Conservation (phyloP, 192 early-diverging fungal genomes). For the Backusella sp. region DNA sequence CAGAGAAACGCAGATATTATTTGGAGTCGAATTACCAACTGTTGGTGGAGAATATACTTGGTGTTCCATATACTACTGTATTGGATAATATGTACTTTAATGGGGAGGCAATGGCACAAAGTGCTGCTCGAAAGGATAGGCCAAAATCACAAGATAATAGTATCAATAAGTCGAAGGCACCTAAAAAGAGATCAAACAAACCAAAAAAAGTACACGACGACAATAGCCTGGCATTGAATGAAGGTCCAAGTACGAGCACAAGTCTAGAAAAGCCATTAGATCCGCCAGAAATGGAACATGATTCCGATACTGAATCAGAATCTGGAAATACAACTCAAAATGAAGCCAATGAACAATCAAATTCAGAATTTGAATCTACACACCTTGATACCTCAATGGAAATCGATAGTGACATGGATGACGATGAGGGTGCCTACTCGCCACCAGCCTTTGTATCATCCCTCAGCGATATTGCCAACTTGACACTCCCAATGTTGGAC, state of each 20-base stretch:
- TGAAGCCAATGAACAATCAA: background rate
- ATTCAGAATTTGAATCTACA: background rate
- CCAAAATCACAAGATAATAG: background rate
- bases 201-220: background rate
- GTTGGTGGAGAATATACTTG: background rate
- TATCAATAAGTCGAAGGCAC: background rate
- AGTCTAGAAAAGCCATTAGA: background rate
- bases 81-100: background rate
- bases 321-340: background rate
- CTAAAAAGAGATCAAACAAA: background rate
- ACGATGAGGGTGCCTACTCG: background rate
- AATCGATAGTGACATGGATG: background rate
- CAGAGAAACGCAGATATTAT: background rate
- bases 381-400: background rate
- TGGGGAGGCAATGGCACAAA: background rate
- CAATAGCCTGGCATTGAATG: background rate
- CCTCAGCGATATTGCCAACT: background rate
- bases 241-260: background rate
- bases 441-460: background rate
- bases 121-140: background rate
- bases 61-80: background rate
- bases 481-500: background rate
- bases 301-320: background rate
- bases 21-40: background rate
- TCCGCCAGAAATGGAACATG: background rate